Percentiles rank a stretch among this genome's conserved stretches.
phyloP scores from a whole-genome alignment of 2,329 filamentous ascomycete species.

The Clathrospora elynae region DNA sequence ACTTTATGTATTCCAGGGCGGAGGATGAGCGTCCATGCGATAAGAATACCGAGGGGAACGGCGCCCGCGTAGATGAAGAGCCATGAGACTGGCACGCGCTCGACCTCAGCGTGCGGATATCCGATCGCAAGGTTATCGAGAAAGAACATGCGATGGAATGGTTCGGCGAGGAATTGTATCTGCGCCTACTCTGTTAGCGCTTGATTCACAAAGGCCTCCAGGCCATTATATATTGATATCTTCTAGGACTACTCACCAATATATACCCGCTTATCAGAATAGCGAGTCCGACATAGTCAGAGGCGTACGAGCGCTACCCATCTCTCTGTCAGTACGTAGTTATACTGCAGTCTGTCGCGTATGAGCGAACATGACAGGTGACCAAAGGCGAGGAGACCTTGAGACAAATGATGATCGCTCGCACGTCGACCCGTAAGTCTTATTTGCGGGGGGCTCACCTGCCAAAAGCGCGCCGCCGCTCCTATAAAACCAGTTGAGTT shows the following conservation, averaged over 20 bases:
- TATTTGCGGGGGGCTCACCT: too few relatives aligned
- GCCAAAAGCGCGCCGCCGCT: conserved; percentile 58
- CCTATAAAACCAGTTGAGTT: conserved; percentile 51
- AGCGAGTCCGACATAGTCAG: conserved; percentile 82
- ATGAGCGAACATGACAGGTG: too few relatives aligned
- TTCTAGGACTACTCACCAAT: conserved; percentile 55
- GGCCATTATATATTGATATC: too few relatives aligned
- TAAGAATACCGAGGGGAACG: conserved; percentile 70
- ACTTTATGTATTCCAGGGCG: conserved; percentile 75
- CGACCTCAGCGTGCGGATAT: conserved; percentile 81
- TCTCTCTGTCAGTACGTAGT: conserved; percentile 13
- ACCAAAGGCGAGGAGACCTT: too few relatives aligned
- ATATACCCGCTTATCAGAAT: conserved; percentile 72
- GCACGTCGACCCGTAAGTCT: too few relatives aligned
- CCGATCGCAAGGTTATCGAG: conserved; percentile 83
- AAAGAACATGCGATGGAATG: conserved; percentile 94
- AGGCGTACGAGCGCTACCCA: conserved; percentile 75
- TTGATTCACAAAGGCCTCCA: too few relatives aligned
- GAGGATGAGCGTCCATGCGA: conserved; percentile 66
- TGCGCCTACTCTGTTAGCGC: conserved; percentile 43
- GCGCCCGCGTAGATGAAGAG: conserved; percentile 80
- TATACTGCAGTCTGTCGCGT: not conserved
- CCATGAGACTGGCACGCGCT: conserved; percentile 79
- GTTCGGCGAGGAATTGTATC: conserved; percentile 72
- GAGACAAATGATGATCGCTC: too few relatives aligned